A percentile compares a stretch with the other conserved stretches of the same genome.
Conservation (phyloP, 306 rosid species). For the Cucumis cinereus region DNA sequence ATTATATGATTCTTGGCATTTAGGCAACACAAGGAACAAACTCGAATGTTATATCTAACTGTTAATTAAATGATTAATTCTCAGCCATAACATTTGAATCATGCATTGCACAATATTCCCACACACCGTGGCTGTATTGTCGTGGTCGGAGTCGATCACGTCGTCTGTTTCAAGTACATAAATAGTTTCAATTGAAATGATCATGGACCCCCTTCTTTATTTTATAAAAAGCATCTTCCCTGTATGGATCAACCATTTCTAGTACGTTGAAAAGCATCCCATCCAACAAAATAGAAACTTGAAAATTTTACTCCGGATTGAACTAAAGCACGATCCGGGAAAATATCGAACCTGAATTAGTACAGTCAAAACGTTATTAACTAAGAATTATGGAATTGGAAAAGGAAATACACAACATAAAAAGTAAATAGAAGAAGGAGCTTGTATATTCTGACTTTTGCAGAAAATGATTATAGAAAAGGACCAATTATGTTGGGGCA, state of each 20-base stretch:
- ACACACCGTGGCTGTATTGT: conserved; percentile 12
- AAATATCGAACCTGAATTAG: neutral
- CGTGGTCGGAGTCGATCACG: conserved; percentile 1
- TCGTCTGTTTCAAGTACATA: neutral
- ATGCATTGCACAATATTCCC: conserved; percentile 12
- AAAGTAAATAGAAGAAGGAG: neutral
- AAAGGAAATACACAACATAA: neutral
- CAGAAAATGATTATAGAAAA: conserved; percentile 2
- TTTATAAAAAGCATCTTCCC: neutral
- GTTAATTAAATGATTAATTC: conserved; percentile 1
- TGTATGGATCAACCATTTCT: neutral
- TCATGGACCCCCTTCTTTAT: conserved; percentile 8
- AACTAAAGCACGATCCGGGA: neutral
- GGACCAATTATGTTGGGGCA: conserved; percentile 5
- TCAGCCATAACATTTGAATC: neutral
- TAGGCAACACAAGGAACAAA: conserved; percentile 10
- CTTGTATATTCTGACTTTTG: conserved; percentile 6
- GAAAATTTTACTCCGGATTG: neutral
- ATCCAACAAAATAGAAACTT: conserved; percentile 1
- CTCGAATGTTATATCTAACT: conserved; percentile 6
- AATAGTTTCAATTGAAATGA: neutral
- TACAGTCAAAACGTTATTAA: neutral
- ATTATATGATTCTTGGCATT: conserved; percentile 2
- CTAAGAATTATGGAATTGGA: neutral
- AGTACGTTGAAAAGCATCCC: neutral